Conservation (phyloP, 352 stramenopile species). For the Globisporangium solare region DNA sequence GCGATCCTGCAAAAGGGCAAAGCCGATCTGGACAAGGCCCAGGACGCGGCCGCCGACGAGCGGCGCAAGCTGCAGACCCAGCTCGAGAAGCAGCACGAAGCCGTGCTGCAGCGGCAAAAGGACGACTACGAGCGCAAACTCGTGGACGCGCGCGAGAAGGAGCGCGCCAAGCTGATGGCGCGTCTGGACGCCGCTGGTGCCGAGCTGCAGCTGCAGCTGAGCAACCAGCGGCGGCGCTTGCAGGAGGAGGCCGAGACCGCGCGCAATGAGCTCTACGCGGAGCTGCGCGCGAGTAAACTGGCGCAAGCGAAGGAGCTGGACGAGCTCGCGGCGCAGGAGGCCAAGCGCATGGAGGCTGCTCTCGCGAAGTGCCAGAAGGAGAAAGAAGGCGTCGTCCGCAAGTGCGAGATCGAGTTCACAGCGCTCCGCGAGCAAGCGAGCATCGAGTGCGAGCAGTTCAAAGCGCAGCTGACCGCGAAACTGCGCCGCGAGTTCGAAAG, state of each 20-base stretch:
- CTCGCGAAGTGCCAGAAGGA: constrained; percentile 48
- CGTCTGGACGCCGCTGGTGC: constrained; percentile 69
- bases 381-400: constrained; percentile 58
- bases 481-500: constrained; percentile 50
- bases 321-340: constrained; percentile 44
- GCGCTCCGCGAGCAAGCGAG: constrained; percentile 48
- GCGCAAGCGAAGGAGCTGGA: constrained; percentile 59
- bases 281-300: constrained; percentile 44
- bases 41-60: constrained; percentile 54
- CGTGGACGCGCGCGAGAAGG: constrained; percentile 70
- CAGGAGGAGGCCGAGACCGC: constrained; percentile 67
- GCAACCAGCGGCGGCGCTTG: constrained; percentile 51
- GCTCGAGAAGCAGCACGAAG: constrained; percentile 57
- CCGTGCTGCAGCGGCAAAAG: constrained; percentile 44
- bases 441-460: constrained; percentile 66
- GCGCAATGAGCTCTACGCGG: constrained; percentile 47
- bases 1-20: constrained; percentile 76
- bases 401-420: constrained; percentile 57
- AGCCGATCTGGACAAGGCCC: constrained; percentile 54
- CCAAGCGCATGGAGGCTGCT: constrained; percentile 26
- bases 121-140: constrained; percentile 71
- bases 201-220: constrained; percentile 79
- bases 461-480: constrained; percentile 41
- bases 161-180: constrained; percentile 63
- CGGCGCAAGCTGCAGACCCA: constrained; percentile 44